Base-by-base conservation (phyloP, 768 basidiomycete genomes). In the Lyophyllum semitale region DNA sequence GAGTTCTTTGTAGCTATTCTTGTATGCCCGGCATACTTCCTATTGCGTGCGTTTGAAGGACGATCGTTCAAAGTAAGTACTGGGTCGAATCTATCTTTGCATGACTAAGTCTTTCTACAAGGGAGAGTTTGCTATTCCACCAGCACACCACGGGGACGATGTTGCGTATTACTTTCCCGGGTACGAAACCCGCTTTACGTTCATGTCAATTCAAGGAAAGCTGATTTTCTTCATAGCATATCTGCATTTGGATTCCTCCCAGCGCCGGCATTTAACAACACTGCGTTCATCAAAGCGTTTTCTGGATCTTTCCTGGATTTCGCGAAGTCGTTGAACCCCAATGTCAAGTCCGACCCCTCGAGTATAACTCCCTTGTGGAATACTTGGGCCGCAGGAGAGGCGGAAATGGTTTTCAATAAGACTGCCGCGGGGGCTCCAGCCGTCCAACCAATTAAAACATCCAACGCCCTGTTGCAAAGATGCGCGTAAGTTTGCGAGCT, bases 1-100 rank as follows among this genome's bases (percentile, higher is more conserved):
- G n/a, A n/a, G n/a, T n/a, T n/a, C n/a, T n/a, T n/a, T n/a, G n/a
- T 43, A 74, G 79, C 78, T 3, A 77, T 80, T 32, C 76, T 80
- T 46, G 70, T 74, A 12, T 81, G 79, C 54, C 79, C 80, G 0
- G 74, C 75, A 0, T 79, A 79, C 49, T 71, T 59, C 54, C 35
- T 77, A 20, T 54, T 76, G 29, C 47, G 55, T 4, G 72, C 73
- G 8, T 75, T 74, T 51, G 57, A 30, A 5, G 60, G 59, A 9
- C 57, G 58, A 7, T 60, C 63, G 3, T 77, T 66, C 62, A 77
- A 77, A 68, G 76, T 74, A 26, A 37, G 54, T n/a, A n/a, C n/a
- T n/a, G n/a, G n/a, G n/a, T n/a, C n/a, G n/a, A n/a, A n/a, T n/a
- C n/a, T n/a, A n/a, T n/a, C n/a, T n/a, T n/a, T n/a, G n/a, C n/a